These are phyloP conservation scores for Mikania micrantha DNA, from an alignment of 129 eudicot genomes.

Conservation along the genomic window DNA sequence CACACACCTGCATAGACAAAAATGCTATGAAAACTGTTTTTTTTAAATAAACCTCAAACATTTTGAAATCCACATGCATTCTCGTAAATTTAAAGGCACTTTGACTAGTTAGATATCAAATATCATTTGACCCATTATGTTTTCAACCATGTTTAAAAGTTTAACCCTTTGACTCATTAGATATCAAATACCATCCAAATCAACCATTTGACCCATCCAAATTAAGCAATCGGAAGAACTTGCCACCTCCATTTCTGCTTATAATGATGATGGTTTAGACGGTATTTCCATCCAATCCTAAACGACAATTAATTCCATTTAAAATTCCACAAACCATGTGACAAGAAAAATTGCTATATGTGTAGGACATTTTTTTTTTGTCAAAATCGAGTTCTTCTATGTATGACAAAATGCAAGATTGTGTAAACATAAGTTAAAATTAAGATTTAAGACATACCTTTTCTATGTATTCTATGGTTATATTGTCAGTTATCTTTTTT, in stretches of 20 bases:
- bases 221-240: not conserved
- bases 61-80: too few relatives aligned
- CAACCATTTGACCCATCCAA: not conserved
- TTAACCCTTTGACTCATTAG: not conserved
- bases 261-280: not conserved
- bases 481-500: constrained; percentile 55
- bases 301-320: not conserved
- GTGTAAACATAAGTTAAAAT: not conserved
- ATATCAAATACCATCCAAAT: not conserved
- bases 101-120: too few relatives aligned
- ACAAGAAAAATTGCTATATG: not conserved
- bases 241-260: not conserved
- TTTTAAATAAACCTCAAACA: too few relatives aligned
- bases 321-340: not conserved
- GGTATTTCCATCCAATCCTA: not conserved
- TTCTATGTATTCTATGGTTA: constrained; percentile 64
- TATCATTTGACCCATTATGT: too few relatives aligned
- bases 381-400: not conserved
- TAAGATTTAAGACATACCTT: constrained; percentile 47
- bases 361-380: not conserved
- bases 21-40: too few relatives aligned
- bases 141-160: not conserved
- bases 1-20: too few relatives aligned
- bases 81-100: too few relatives aligned
- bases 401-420: not conserved